Conservation (phyloP, 2,329 filamentous ascomycete genomes). For the Hawksworthiomyces lignivorus region DNA sequence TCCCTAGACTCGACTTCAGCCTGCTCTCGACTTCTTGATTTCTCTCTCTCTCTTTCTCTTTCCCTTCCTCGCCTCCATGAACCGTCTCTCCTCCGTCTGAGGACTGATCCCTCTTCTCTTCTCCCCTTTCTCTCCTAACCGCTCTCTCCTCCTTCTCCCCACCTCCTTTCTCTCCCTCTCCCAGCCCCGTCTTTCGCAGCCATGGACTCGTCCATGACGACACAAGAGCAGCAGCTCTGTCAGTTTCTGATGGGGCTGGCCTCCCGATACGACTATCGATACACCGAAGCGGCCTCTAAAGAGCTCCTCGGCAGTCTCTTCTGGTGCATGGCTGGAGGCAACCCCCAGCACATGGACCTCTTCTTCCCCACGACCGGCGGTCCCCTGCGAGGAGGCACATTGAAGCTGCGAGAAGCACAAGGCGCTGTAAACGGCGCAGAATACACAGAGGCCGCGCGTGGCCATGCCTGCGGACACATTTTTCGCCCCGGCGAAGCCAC, state of each 20-base stretch:
- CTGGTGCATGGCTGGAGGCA: slow-evolving; percentile 72
- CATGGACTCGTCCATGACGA: slow-evolving; percentile 37
- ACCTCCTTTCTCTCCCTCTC: neutral
- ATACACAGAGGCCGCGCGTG: slow-evolving; percentile 84
- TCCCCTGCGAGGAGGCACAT: slow-evolving; percentile 48
- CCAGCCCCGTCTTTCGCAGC: neutral
- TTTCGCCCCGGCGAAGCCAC: slow-evolving; percentile 91
- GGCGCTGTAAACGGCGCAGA: slow-evolving; percentile 90
- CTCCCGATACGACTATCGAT: slow-evolving; percentile 64
- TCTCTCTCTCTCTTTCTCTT: too few relatives aligned
- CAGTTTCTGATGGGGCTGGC: slow-evolving; percentile 75
- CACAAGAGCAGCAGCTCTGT: slow-evolving; percentile 75
- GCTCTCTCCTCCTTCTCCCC: neutral
- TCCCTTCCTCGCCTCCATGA: too few relatives aligned
- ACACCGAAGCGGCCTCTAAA: slow-evolving; percentile 60
- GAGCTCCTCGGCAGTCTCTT: slow-evolving; percentile 77
- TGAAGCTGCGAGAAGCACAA: slow-evolving; percentile 81
- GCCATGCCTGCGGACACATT: slow-evolving; percentile 94
- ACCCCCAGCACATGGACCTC: slow-evolving; percentile 63
- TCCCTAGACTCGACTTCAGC: too few relatives aligned
- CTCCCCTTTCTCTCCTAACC: neutral
- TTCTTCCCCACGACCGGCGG: slow-evolving; percentile 72
- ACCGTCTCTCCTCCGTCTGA: slow-evolving; percentile 2
- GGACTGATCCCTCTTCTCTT: slow-evolving; percentile 3
- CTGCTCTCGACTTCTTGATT: too few relatives aligned